Conservation (phyloP, 2,329 filamentous ascomycete genomes). For the Fusarium nanum region DNA sequence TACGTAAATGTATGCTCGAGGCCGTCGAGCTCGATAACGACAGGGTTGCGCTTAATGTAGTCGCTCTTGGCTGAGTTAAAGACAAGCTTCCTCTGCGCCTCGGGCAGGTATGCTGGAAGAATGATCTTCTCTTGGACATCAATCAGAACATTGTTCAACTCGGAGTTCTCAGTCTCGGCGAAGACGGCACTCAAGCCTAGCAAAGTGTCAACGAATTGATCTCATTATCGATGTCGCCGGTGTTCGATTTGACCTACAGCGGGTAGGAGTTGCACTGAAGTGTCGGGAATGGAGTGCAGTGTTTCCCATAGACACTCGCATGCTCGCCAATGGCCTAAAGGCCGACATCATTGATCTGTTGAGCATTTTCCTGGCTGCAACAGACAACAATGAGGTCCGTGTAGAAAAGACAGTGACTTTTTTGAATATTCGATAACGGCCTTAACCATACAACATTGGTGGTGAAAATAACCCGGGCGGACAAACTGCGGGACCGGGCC, state of each 20-base stretch:
- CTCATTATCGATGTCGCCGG: neutral
- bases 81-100: conserved; percentile 65
- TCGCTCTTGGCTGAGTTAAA: conserved; percentile 60
- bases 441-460: neutral
- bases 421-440: neutral
- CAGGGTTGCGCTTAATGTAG: conserved; percentile 64
- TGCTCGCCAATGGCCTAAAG: conserved; percentile 40
- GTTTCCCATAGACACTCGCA: conserved; percentile 26
- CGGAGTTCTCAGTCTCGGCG: conserved; percentile 61
- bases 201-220: conserved; percentile 23
- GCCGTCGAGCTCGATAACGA: conserved; percentile 69
- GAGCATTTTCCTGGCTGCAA: conserved; percentile 28
- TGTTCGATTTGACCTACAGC: conserved; percentile 43
- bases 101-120: conserved; percentile 69
- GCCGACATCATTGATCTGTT: conserved; percentile 43
- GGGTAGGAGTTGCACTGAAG: conserved; percentile 49
- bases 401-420: neutral
- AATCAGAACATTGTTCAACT: conserved; percentile 65
- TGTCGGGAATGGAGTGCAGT: conserved; percentile 25
- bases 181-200: conserved; percentile 58
- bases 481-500: conserved; percentile 50
- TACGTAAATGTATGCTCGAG: conserved; percentile 64
- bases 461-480: conserved; percentile 41
- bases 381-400: conserved; percentile 19
- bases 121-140: conserved; percentile 69